phyloP scores from a whole-genome alignment of 2,329 filamentous ascomycete genomes.

The Zymoseptoria pseudotritici region DNA sequence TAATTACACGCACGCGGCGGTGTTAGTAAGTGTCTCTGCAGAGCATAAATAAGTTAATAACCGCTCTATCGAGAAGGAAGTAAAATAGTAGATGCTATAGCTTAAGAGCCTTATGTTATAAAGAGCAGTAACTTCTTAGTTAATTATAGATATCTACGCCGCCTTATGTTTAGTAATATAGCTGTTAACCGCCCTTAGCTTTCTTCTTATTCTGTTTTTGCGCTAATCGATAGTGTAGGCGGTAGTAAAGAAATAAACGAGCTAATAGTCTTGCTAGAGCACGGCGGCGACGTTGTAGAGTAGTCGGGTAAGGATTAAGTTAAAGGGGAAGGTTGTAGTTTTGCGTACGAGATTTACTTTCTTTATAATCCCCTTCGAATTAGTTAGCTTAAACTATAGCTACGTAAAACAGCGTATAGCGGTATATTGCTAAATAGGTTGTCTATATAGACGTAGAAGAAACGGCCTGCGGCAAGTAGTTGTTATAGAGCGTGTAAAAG shows the following conservation, averaged over 20 bases:
- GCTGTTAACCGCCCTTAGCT: too few species aligned
- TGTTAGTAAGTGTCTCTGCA: too few species aligned
- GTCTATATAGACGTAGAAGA: not conserved
- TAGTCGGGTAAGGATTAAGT: too few species aligned
- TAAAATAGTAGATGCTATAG: not conserved
- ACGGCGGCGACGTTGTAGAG: too few species aligned
- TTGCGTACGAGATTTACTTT: too few species aligned
- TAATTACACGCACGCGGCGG: too few species aligned
- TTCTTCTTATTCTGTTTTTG: too few species aligned
- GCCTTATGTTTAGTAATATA: not conserved
- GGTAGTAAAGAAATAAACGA: too few species aligned
- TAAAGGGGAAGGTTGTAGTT: too few species aligned
- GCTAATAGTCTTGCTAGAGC: too few species aligned
- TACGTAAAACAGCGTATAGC: not conserved
- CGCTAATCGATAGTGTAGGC: too few species aligned
- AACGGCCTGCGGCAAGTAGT: not conserved
- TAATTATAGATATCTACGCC: constrained; percentile 1
- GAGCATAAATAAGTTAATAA: not conserved
- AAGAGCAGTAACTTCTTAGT: not conserved
- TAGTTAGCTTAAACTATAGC: not conserved
- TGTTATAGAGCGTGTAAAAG: not conserved
- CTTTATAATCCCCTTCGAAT: not conserved
- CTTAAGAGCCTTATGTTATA: not conserved
- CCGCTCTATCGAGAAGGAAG: not conserved
- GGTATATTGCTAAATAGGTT: not conserved